Base-by-base conservation (phyloP, 768 basidiomycete species). In the Daedalea quercina region DNA sequence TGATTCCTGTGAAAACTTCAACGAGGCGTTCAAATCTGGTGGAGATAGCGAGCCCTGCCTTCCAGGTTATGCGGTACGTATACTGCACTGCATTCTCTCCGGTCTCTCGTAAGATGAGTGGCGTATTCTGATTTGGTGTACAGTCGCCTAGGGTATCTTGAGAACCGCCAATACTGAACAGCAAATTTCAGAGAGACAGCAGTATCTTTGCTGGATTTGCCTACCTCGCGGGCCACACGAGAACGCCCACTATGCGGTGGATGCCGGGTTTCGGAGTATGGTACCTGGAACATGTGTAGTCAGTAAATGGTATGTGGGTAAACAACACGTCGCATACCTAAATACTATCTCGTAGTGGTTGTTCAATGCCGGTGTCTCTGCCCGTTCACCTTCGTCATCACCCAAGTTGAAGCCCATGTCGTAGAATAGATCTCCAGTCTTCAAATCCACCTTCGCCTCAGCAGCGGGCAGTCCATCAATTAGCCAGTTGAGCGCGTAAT, bases 351-450 rank as follows among this genome's bases (percentile, higher is more conserved):
- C 87, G 61, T 94, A 97, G 64, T 98, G 95, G 61, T 98, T 98
- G 66, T 97, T 87, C 52, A 97, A 69, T 13, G 80, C 82, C 6
- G 92, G 91, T 7, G 61, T 67, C 37, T 81, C 80, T 37, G 76
- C 72, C 57, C 74, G 76, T 44, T 69, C 69, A 44, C 70, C 80
- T 49, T 89, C 83, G 58, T 90, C 76, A 59, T 75, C 69, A 3
- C 91, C 93, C n/a, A 98, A 75, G 62, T 92, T 92, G 73, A 97
- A 97, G 0, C 94, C 89, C 73, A 91, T 87, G 70, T 95, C 94
- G 62, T 87, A 92, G 70, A 95, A 97, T 13, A 86, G 63, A 35
- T 95, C 91, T n/a, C 82, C 79, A 2, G 81, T 90, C 60, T 85
- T 79, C 43, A 72, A 62, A 65, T 96, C 93, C 33, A 75, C 70